Base-by-base conservation (phyloP, 2,329 filamentous ascomycete genomes). In the Mariannaea elegans region DNA sequence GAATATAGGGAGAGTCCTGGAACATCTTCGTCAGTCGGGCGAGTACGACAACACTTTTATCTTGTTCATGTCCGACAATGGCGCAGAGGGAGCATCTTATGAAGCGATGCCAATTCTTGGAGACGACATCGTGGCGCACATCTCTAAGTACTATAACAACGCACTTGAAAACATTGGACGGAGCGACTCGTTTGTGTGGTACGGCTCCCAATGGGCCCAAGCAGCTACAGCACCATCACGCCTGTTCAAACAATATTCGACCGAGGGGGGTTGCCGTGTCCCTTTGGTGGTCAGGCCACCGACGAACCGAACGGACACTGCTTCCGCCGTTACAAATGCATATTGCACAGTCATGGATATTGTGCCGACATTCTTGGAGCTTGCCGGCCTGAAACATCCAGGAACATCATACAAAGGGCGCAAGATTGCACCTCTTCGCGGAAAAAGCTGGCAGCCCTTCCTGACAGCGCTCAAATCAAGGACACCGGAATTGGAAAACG, bases 1-100 rank as follows among this genome's bases (percentile, higher is more conserved):
- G 59, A 86, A 87, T 57, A 80, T 89, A 19, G 86, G 86, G 5
- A 3, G 21, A 1, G 41, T 44, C 6, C 7, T 44, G 2, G 41
- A 44, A 8, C 18, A 14, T 9, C 32, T 36, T 5, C 6, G 13
- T 5, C 12, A 36, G 14, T 7, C 12, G 4, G 32, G 32, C 12
- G 32, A 36, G 32, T 36, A 14, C 14, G 32, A 36, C 4, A 36
- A 36, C 14, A 36, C 32, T 5, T 14, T 36, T 13, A 36, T 36
- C 32, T 10, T 36, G 6, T 36, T 36, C 32, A 36, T 36, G 32
- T 36, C 32, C 32, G 32, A 36, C 32, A 36, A 36, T 14, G 32
- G 32, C 14, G 32, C 32, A 4, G 32, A 36, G 32, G 32, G 32
- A 7, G 32, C 24, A 6, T 27, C 24, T 5, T 27, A 36, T 10